phyloP scores from a whole-genome alignment of 176 grass and related monocot genomes.

The Guadua angustifolia region DNA sequence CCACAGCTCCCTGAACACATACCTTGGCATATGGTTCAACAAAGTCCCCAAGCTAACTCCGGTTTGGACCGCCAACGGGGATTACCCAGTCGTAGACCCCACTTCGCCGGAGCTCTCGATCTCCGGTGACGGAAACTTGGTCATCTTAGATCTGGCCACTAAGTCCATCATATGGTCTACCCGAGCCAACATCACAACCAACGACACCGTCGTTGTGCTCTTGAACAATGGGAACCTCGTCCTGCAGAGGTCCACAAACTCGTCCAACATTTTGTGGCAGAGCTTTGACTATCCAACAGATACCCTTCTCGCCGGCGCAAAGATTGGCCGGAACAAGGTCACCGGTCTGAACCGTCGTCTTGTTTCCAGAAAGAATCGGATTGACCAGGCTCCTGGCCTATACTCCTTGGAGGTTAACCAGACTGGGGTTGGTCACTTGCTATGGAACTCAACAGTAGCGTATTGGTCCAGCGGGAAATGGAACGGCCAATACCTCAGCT shows the following conservation, averaged over 20 bases:
- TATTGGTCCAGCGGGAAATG: constrained; percentile 49
- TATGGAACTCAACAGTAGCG: constrained; percentile 22
- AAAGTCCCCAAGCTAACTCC: constrained; percentile 41
- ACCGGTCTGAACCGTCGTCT: constrained; percentile 45
- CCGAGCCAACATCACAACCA: background rate
- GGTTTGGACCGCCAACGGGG: constrained; percentile 55
- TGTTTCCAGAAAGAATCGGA: constrained; percentile 42
- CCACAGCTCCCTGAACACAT: constrained; percentile 3
- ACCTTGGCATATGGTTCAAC: constrained; percentile 55
- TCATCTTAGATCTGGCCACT: constrained; percentile 26
- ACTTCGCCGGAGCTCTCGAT: constrained; percentile 27
- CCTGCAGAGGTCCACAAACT: constrained; percentile 21
- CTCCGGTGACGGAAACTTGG: constrained; percentile 47
- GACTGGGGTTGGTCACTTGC: background rate
- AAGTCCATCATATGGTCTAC: constrained; percentile 53
- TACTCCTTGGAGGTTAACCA: constrained; percentile 43
- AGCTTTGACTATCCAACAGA: constrained; percentile 61
- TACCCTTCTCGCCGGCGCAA: constrained; percentile 44
- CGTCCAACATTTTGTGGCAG: constrained; percentile 50
- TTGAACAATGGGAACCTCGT: constrained; percentile 51
- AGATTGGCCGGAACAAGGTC: constrained; percentile 46
- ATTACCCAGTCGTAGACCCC: background rate
- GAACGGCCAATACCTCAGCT: constrained; percentile 51
- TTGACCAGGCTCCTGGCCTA: constrained; percentile 38
- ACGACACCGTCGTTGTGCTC: constrained; percentile 22